Evolutionary conservation across 345 rosid species (phyloP), one percentile per base, ranked within the genome.

Genomic region (Eucalyptus urophylla): DNA sequence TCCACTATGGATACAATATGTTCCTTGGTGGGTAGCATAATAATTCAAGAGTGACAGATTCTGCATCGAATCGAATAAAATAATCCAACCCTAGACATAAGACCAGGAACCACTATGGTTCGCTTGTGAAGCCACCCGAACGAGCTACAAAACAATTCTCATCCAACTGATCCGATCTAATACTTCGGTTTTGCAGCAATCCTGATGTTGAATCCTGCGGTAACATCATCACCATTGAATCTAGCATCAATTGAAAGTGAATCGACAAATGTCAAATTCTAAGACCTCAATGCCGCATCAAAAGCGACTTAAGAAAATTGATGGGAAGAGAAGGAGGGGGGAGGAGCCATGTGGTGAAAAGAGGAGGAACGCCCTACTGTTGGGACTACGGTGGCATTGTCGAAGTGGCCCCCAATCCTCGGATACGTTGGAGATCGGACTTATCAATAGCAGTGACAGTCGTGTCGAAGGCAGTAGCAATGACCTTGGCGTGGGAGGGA

Each of bases 311-410:
- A 80, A 31, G 62, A 65, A 51, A 88, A 90, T 91, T 92, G 89
- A 95, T 95, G 87, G 56, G 95, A 90, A 90, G 93, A 89, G 2
- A 53, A 90, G 24, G 85, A 90, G 60, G 25, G 24, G 33, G 95
- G 88, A 88, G 95, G 67, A n/a, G 94, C 86, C 49, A 47, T 13
- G 44, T 88, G 92, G 49, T 94, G 93, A 86, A 86, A 86, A 22
- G 92, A 92, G 56, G 96, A 60, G 86, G 92, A 90, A 86, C 94
- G 93, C 88, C 90, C 91, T 53, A 88, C 91, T 49, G 94, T 92
- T 83, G 94, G 94, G 86, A 89, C 91, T 9, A 88, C 60, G 60
- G 87, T 29, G 88, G 90, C 45, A 49, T 49, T 49, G 15, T 1
- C 1, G 3, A 8, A 1, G 8, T 51, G 54, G 54, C 54, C 19